Evolutionary conservation across 495 filamentous ascomycete species (phyloP).

Genomic region (Hyaloscypha hepaticicola): DNA sequence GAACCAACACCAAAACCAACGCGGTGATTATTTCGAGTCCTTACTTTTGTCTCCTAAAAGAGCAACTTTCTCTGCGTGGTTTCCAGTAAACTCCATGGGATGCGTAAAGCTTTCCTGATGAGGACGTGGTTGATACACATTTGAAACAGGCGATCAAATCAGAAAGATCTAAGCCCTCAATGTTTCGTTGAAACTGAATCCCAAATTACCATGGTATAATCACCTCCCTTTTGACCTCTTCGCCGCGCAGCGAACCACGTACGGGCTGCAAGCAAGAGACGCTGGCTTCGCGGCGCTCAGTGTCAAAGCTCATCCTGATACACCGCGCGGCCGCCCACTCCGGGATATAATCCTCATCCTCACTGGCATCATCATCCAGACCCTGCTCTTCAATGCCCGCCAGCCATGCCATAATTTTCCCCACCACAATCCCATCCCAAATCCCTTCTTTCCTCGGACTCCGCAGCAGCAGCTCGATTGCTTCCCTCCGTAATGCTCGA

Average conservation of each 20-base stretch:
- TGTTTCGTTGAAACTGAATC: not conserved
- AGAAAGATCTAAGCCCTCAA: not conserved
- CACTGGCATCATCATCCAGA: not conserved
- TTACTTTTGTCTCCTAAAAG: not conserved
- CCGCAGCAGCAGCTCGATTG: constrained; percentile 39
- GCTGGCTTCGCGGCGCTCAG: constrained; percentile 7
- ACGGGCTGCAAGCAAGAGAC: constrained; percentile 23
- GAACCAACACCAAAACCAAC: not conserved
- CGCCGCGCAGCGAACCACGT: constrained; percentile 1
- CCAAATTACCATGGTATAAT: constrained; percentile 19
- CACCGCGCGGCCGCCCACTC: constrained; percentile 23
- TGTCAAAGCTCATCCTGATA: constrained; percentile 24
- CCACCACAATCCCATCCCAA: constrained; percentile 36
- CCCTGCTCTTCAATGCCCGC: constrained; percentile 19
- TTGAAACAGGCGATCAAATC: not conserved
- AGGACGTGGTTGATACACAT: not conserved
- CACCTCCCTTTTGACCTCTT: constrained; percentile 11
- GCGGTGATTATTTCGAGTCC: not conserved
- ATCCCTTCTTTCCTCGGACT: constrained; percentile 45
- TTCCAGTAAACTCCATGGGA: not conserved
- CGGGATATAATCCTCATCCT: constrained; percentile 16
- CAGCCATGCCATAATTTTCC: constrained; percentile 25
- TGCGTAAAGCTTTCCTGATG: not conserved
- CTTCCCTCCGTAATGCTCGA: constrained; percentile 40
- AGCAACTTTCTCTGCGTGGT: not conserved